phyloP scores from a whole-genome alignment of 805 yeast species.

The Nakazawaea laoshanensis region DNA sequence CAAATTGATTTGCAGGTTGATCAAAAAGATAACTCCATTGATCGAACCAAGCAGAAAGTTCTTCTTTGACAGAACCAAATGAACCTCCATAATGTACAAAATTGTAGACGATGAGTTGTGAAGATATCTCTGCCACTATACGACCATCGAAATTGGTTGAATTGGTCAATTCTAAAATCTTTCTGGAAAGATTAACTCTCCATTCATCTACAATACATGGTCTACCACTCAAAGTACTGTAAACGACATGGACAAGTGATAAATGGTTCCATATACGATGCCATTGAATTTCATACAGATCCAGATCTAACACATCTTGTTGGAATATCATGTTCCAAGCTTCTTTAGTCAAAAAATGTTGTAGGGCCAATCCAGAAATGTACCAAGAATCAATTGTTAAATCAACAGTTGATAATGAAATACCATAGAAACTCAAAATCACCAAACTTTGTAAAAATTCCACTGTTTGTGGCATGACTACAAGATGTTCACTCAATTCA shows the following conservation, averaged over 20 bases:
- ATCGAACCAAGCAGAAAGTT: constrained; percentile 51
- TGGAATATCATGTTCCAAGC: constrained; percentile 30
- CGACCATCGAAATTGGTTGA: constrained; percentile 79
- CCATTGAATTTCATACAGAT: constrained; percentile 43
- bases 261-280: constrained; percentile 68
- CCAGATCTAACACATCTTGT: constrained; percentile 22
- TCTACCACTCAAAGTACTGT: constrained; percentile 59
- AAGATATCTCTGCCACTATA: constrained; percentile 67
- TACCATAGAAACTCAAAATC: constrained; percentile 55
- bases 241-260: constrained; percentile 57
- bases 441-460: constrained; percentile 67
- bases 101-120: constrained; percentile 49
- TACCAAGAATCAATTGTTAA: constrained; percentile 63
- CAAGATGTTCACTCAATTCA: constrained; percentile 38
- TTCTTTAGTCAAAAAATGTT: constrained; percentile 49
- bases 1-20: constrained; percentile 68
- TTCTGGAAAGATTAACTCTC: constrained; percentile 42
- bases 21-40: constrained; percentile 64
- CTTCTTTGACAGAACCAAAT: constrained; percentile 32
- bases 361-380: constrained; percentile 56
- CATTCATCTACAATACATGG: constrained; percentile 50
- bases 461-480: constrained; percentile 29
- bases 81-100: constrained; percentile 34
- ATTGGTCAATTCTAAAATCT: constrained; percentile 43
- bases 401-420: constrained; percentile 41